Base-by-base conservation (phyloP, 441 rosid species). In the Populus trichocarpa region DNA sequence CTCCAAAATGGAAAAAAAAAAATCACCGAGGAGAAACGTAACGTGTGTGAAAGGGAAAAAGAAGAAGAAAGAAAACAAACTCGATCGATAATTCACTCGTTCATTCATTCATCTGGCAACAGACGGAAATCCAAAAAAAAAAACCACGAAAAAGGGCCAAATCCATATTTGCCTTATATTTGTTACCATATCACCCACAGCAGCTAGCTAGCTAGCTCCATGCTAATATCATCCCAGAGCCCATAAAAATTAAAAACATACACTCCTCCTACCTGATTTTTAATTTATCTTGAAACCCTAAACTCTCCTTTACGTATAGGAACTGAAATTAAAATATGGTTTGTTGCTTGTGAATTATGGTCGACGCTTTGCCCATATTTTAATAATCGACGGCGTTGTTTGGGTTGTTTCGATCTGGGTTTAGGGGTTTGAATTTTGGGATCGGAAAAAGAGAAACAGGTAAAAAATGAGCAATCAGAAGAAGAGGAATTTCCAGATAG, bases 401-500 rank as follows among this genome's bases (percentile, higher is more conserved):
- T 26, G 35, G 20, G 46, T 16, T 14, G 33, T 16, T 36, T 30
- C 18, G 71, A 69, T 69, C 46, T 53, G 61, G 71, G 71, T 16
- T 28, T 26, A 16, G 32, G 71, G 71, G 33, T 26, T 26, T 30
- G 33, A 22, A 13, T 42, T 42, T 25, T 26, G 9, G 61, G 53
- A 50, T 32, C 30, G 23, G 72, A 64, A 22, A 75, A 78, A 69
- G 71, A 38, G 59, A 66, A 50, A 40, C 61, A 30, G 72, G 5
- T 30, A 65, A 67, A 50, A 70, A 65, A 93, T 91, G 97, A 92
- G 95, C 87, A 89, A 90, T 85, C 97, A 89, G 88, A 95, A 91
- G 94, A 93, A 89, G 90, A 91, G 91, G 82, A 86, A 88, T 84
- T 93, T 95, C 80, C 98, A 91, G 84, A 95, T 95, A 82, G 99